phyloP scores from a whole-genome alignment of 495 filamentous ascomycete species.

The Talaromyces borbonicus region DNA sequence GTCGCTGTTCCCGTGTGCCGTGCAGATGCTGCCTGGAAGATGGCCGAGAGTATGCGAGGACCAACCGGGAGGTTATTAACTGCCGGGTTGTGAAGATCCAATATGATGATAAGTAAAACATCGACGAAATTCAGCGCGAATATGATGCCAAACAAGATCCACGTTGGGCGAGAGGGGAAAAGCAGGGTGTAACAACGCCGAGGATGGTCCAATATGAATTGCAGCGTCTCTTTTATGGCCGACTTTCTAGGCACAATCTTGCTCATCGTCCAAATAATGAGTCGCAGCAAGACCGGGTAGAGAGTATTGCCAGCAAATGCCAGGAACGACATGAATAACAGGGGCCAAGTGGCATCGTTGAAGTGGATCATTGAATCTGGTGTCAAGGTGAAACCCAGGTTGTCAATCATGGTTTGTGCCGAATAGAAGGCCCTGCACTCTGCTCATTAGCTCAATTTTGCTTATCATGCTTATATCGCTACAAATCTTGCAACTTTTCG shows the following conservation, averaged over 20 bases:
- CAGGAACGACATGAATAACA: slow-evolving; percentile 63
- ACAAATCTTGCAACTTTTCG: too few species aligned
- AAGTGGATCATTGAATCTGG: slow-evolving; percentile 80
- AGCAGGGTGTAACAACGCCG: slow-evolving; percentile 55
- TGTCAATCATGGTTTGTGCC: slow-evolving; percentile 23
- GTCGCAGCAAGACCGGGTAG: slow-evolving; percentile 70
- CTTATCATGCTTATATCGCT: background rate
- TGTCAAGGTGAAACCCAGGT: slow-evolving; percentile 62
- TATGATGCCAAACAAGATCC: slow-evolving; percentile 51
- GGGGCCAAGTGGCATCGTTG: slow-evolving; percentile 52
- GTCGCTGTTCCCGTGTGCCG: slow-evolving; percentile 49
- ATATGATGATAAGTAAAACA: slow-evolving; percentile 48
- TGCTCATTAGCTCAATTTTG: slow-evolving; percentile 2
- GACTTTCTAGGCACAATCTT: slow-evolving; percentile 35
- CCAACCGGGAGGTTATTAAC: slow-evolving; percentile 19
- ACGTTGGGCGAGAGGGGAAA: slow-evolving; percentile 50
- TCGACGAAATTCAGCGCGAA: slow-evolving; percentile 47
- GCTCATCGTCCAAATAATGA: slow-evolving; percentile 62
- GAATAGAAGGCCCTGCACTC: slow-evolving; percentile 23
- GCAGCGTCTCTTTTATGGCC: slow-evolving; percentile 25
- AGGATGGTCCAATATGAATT: slow-evolving; percentile 50
- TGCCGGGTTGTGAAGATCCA: slow-evolving; percentile 34
- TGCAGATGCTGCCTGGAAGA: slow-evolving; percentile 51
- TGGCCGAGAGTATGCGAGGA: slow-evolving; percentile 41
- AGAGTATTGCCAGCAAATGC: slow-evolving; percentile 75